Conservation (phyloP, 768 basidiomycete genomes). For the Neoboletus magnificus region DNA sequence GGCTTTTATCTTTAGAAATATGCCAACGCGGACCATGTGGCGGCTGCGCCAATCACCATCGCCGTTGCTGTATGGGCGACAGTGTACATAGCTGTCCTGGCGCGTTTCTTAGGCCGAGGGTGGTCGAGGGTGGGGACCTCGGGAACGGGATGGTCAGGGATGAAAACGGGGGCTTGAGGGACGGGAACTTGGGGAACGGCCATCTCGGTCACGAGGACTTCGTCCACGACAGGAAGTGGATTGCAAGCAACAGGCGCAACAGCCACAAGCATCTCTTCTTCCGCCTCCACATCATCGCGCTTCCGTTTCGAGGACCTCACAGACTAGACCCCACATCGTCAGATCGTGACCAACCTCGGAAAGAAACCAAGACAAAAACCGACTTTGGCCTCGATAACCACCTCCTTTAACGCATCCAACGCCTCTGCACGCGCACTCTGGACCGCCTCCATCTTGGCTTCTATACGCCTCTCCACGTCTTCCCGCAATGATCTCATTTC, state of each 20-base stretch:
- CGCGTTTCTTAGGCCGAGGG: slow-evolving; percentile 42
- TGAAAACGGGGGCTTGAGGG: not conserved
- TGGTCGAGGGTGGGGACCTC: slow-evolving; percentile 6
- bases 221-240: not conserved
- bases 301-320: slow-evolving; percentile 59
- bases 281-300: slow-evolving; percentile 43
- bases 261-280: not conserved
- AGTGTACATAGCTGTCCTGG: slow-evolving; percentile 35
- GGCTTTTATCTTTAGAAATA: slow-evolving; percentile 42
- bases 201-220: not conserved
- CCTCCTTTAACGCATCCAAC: slow-evolving; percentile 34
- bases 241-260: not conserved
- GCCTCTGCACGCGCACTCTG: slow-evolving; percentile 40
- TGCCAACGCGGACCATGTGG: slow-evolving; percentile 71
- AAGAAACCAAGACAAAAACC: slow-evolving; percentile 12
- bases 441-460: slow-evolving; percentile 43
- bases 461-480: slow-evolving; percentile 44
- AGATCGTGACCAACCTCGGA: slow-evolving; percentile 14
- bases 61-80: slow-evolving; percentile 60
- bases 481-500: slow-evolving; percentile 47
- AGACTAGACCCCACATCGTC: slow-evolving; percentile 25
- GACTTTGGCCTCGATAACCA: slow-evolving; percentile 34
- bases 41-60: slow-evolving; percentile 64
- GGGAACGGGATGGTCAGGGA: not conserved
- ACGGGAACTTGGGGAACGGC: slow-evolving; percentile 3